phyloP scores from a whole-genome alignment of 2,329 filamentous ascomycete species.

The Hymenotorrendiella dingleyae region DNA sequence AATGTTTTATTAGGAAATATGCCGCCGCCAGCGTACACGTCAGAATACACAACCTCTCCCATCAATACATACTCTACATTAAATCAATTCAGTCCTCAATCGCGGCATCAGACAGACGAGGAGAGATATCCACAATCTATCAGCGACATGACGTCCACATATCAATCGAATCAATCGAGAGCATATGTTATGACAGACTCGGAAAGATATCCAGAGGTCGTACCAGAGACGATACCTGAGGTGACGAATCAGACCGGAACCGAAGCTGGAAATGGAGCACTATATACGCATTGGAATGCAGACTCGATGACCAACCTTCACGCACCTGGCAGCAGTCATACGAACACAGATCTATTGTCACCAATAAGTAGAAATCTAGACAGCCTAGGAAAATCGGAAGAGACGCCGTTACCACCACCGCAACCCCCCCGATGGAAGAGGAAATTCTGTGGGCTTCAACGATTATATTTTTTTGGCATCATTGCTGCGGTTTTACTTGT shows the following conservation, averaged over 20 bases:
- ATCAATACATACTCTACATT: not conserved
- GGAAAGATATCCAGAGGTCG: slow-evolving; percentile 8
- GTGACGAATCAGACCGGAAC: not conserved
- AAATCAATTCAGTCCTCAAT: not conserved
- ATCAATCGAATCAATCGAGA: not conserved
- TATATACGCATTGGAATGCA: not conserved
- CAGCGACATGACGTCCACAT: not conserved
- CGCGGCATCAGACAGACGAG: not conserved
- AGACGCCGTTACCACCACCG: not conserved
- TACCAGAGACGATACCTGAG: not conserved
- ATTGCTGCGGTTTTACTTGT: not conserved
- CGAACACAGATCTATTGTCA: not conserved
- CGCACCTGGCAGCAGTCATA: not conserved
- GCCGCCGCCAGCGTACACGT: not conserved
- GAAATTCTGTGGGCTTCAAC: not conserved
- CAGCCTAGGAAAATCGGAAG: not conserved
- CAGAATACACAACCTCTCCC: not conserved
- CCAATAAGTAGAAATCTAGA: not conserved
- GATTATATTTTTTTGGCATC: not conserved
- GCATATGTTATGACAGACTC: slow-evolving; percentile 10
- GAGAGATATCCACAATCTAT: not conserved
- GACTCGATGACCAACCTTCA: not conserved
- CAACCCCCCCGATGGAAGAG: no score
- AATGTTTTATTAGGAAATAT: no score
- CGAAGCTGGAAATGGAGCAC: no score